phyloP scores from a whole-genome alignment of 352 stramenopile genomes.

The Phytophthora tentaculata region DNA sequence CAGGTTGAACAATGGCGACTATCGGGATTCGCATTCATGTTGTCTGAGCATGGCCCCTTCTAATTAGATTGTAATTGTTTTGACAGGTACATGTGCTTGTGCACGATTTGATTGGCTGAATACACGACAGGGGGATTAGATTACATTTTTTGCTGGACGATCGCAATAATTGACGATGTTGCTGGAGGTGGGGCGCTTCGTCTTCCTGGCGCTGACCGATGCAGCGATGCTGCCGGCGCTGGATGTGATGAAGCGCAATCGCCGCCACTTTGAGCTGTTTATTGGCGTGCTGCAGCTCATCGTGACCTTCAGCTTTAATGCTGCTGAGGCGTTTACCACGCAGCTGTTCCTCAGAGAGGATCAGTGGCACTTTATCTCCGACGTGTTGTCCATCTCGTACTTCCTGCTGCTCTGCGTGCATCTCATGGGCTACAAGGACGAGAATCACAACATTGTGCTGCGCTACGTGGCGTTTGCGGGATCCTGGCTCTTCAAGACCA shows the following conservation, averaged over 20 bases:
- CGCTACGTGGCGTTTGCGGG: constrained; percentile 86
- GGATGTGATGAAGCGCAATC: constrained; percentile 79
- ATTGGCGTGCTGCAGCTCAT: constrained; percentile 83
- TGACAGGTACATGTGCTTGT: not conserved
- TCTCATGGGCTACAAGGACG: constrained; percentile 82
- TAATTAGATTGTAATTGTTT: constrained; percentile 18
- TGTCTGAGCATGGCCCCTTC: constrained; percentile 4
- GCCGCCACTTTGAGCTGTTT: constrained; percentile 91
- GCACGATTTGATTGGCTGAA: constrained; percentile 23
- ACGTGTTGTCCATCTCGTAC: constrained; percentile 87
- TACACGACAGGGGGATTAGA: constrained; percentile 3
- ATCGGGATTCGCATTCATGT: constrained; percentile 16
- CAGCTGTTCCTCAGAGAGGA: constrained; percentile 72
- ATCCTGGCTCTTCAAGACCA: constrained; percentile 87
- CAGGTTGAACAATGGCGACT: constrained; percentile 32
- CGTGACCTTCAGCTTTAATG: constrained; percentile 88
- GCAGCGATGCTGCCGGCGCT: constrained; percentile 79
- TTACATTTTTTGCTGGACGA: constrained; percentile 5
- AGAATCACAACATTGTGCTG: constrained; percentile 86
- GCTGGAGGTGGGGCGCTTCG: constrained; percentile 61
- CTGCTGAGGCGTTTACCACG: constrained; percentile 69
- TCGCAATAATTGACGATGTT: constrained; percentile 41
- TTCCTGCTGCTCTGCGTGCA: constrained; percentile 88
- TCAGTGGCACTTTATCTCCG: constrained; percentile 90
- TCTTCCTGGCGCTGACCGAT: constrained; percentile 77